phyloP scores from a whole-genome alignment of 1,284 basidiomycete species.

The Malassezia sympodialis region DNA sequence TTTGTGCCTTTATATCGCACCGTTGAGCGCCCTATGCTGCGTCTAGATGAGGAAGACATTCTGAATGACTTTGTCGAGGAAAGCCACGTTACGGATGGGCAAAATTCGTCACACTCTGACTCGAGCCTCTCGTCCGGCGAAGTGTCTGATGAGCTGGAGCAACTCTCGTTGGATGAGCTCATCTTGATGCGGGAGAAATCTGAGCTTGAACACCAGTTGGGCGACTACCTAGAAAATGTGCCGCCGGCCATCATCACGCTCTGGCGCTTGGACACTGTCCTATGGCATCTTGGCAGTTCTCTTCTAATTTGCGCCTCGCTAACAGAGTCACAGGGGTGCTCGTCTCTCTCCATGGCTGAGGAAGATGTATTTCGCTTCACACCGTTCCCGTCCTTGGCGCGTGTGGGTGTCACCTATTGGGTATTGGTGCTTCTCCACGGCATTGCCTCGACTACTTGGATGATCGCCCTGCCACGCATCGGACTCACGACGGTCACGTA shows the following conservation, averaged over 20 bases:
- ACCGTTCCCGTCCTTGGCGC: constrained; percentile 23
- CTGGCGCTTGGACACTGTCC: constrained; percentile 38
- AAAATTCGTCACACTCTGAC: neutral
- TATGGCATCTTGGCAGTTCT: constrained; percentile 37
- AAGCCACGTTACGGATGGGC: neutral
- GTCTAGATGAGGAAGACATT: constrained; percentile 12
- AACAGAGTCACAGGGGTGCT: constrained; percentile 29
- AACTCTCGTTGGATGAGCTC: constrained; percentile 10
- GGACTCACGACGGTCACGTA: constrained; percentile 37
- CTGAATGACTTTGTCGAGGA: constrained; percentile 9
- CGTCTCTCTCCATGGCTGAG: constrained; percentile 17
- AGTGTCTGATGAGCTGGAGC: constrained; percentile 2
- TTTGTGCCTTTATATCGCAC: constrained; percentile 15
- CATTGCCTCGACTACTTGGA: constrained; percentile 30
- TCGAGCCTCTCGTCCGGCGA: neutral
- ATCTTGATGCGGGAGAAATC: constrained; percentile 15
- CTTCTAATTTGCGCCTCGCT: constrained; percentile 33
- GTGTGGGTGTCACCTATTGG: constrained; percentile 21
- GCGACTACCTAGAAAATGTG: constrained; percentile 31
- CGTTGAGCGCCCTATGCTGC: neutral
- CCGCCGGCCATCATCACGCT: constrained; percentile 31
- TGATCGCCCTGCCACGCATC: constrained; percentile 25
- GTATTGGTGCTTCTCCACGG: constrained; percentile 30
- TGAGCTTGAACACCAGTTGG: constrained; percentile 35
- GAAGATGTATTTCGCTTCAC: constrained; percentile 16